Conservation (phyloP, 257 asterid species). For the Penstemon eatonii region DNA sequence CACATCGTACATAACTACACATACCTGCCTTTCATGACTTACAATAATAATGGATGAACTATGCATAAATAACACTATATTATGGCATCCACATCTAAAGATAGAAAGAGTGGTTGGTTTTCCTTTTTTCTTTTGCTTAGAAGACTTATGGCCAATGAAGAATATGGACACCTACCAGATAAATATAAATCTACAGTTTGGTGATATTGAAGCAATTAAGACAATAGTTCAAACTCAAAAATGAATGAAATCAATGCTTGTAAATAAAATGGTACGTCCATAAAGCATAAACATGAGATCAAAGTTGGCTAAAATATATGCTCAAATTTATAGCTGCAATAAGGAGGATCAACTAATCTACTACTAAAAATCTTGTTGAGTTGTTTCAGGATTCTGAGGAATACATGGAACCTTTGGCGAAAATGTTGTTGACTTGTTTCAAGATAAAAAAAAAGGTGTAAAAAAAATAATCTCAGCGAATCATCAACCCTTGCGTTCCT, state of each 20-base stretch:
- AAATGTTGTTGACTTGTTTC: slow-evolving; percentile 24
- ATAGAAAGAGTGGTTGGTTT: no score
- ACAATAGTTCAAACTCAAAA: neutral
- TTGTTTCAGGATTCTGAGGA: slow-evolving; percentile 19
- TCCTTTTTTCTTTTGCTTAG: no score
- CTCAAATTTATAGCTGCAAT: slow-evolving; percentile 14
- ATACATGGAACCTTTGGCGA: neutral
- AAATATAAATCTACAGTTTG: neutral
- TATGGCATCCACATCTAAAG: no score
- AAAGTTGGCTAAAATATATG: slow-evolving; percentile 23
- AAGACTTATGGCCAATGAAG: no score
- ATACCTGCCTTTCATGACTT: no score
- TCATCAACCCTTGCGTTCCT: slow-evolving; percentile 61
- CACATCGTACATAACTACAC: no score
- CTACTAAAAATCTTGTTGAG: slow-evolving; percentile 21
- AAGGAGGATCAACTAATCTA: slow-evolving; percentile 18
- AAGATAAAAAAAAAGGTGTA: neutral
- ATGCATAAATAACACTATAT: no score
- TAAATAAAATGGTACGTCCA: slow-evolving; percentile 18
- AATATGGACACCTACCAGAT: no score
- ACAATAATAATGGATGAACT: no score
- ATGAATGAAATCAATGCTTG: slow-evolving; percentile 1
- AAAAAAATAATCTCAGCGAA: slow-evolving; percentile 44
- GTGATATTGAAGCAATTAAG: neutral
- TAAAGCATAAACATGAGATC: slow-evolving; percentile 7